Percentiles rank a stretch among this genome's conserved stretches.
phyloP scores from a whole-genome alignment of 345 rosid species.

The Brassica carinata region DNA sequence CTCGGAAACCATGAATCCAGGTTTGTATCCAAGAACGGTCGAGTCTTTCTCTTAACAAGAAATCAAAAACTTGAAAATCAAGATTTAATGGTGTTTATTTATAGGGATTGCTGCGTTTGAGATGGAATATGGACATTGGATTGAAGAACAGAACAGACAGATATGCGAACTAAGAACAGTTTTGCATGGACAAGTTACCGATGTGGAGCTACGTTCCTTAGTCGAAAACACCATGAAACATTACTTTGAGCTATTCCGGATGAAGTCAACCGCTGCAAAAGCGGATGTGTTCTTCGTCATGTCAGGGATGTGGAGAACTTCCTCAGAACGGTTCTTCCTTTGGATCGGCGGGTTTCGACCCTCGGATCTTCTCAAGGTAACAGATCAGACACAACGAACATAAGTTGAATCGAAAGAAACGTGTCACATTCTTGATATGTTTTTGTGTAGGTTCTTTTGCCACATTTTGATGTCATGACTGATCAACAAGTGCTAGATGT shows the following conservation, averaged over 20 bases:
- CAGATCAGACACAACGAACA: neutral
- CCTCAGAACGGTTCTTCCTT: slow-evolving; percentile 81
- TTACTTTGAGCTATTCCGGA: slow-evolving; percentile 74
- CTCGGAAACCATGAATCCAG: slow-evolving; percentile 63
- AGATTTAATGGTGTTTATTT: neutral
- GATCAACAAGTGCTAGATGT: slow-evolving; percentile 62
- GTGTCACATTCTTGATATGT: neutral
- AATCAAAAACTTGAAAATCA: neutral
- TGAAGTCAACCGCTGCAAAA: slow-evolving; percentile 79
- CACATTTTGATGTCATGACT: slow-evolving; percentile 76
- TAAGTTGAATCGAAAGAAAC: neutral
- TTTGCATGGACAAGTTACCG: slow-evolving; percentile 57
- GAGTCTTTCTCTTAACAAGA: neutral
- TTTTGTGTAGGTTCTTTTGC: slow-evolving; percentile 63
- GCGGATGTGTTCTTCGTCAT: slow-evolving; percentile 85
- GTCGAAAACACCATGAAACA: slow-evolving; percentile 72
- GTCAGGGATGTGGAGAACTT: slow-evolving; percentile 87
- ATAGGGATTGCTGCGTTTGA: slow-evolving; percentile 79
- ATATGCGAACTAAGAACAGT: slow-evolving; percentile 63
- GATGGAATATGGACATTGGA: slow-evolving; percentile 84
- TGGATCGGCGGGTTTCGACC: slow-evolving; percentile 99
- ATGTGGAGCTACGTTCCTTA: slow-evolving; percentile 59
- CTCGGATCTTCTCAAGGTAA: slow-evolving; percentile 91
- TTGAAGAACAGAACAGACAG: slow-evolving; percentile 78
- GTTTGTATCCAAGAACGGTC: slow-evolving; percentile 40